Base-by-base conservation (phyloP, 371 early-diverging fungal genomes). In the Mucor circinelloides region DNA sequence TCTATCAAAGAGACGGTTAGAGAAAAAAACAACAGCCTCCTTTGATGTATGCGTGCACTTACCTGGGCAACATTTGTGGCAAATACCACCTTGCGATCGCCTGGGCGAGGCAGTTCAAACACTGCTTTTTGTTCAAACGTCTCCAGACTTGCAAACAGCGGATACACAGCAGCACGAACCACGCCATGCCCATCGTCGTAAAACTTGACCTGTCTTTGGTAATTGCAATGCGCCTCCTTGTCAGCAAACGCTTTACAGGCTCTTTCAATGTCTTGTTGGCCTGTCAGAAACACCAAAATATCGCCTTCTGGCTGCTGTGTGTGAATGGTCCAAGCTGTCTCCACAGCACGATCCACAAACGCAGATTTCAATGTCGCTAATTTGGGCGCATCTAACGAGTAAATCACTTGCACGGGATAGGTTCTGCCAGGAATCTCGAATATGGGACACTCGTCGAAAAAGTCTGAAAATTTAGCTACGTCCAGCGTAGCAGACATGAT, bases 21-120 rank as follows among this genome's bases (percentile, higher is more conserved):
- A 58, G 40, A 81, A 55, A 82, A 82, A 0, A 83, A 84, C 4
- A 32, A 17, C 13, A 27, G 34, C 34, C 34, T 32, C 9, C 9
- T 2, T 8, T 1, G 6, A 8, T 32, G 1, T 9, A 32, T 6
- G 34, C 2, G 34, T 32, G 9, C 88, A 21, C 90, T 90, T 52
- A 97, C 99, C 84, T 99, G 99, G 36, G 99, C 99, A 75, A 99
- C 99, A 76, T 99, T 99, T 38, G 99, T 99, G 3, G 99, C 94
- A 73, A 99, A 88, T 13, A 99, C 97, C 34, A 99, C 90, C 69
- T 99, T 99, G 34, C 99, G 85, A 0, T 88, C 88, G 1, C 89
- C 88, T 13, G 83, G 82, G 19, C 91, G 93, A 0, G 97, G 88
- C 4, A 90, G 90, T 60, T 95, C 95, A 85, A 99, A 98, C 31